A percentile compares a stretch with the other conserved stretches of the same genome.
phyloP scores from a whole-genome alignment of 2,329 filamentous ascomycete species.

The Calcarisporium arbuscula region DNA sequence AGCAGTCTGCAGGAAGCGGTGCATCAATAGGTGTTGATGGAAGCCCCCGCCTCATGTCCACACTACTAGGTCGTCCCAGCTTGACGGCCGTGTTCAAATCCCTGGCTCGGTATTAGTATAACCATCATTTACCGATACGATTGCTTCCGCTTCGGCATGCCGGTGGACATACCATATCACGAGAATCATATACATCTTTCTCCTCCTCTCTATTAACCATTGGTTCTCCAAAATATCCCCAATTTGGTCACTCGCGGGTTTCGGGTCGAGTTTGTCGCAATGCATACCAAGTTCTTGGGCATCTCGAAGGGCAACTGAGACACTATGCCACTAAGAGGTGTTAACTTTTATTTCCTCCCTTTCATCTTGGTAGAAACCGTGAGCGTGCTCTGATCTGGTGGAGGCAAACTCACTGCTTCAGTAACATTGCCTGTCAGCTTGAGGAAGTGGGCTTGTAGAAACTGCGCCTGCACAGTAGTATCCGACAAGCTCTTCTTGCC shows the following conservation, averaged over 20 bases:
- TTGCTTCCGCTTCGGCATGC: neutral
- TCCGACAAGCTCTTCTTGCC: slow-evolving; percentile 52
- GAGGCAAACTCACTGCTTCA: slow-evolving; percentile 37
- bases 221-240: slow-evolving; percentile 48
- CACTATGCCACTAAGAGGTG: slow-evolving; percentile 44
- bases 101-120: slow-evolving; percentile 29
- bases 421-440: slow-evolving; percentile 55
- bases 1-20: slow-evolving; percentile 38
- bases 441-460: slow-evolving; percentile 48
- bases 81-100: slow-evolving; percentile 48
- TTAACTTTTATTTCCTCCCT: too few species aligned
- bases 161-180: slow-evolving; percentile 26
- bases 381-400: too few species aligned
- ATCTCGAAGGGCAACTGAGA: slow-evolving; percentile 52
- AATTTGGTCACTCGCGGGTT: slow-evolving; percentile 36
- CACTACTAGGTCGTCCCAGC: slow-evolving; percentile 49
- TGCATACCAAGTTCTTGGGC: slow-evolving; percentile 58
- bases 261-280: slow-evolving; percentile 44
- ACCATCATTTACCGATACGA: neutral
- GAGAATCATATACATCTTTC: slow-evolving; percentile 51
- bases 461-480: slow-evolving; percentile 51
- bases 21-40: slow-evolving; percentile 49
- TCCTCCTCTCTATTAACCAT: slow-evolving; percentile 51
- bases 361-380: too few species aligned
- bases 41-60: slow-evolving; percentile 41